Evolutionary conservation across 371 early-diverging fungal genomes (phyloP).

Genomic region (Chytridium lagenaria): DNA sequence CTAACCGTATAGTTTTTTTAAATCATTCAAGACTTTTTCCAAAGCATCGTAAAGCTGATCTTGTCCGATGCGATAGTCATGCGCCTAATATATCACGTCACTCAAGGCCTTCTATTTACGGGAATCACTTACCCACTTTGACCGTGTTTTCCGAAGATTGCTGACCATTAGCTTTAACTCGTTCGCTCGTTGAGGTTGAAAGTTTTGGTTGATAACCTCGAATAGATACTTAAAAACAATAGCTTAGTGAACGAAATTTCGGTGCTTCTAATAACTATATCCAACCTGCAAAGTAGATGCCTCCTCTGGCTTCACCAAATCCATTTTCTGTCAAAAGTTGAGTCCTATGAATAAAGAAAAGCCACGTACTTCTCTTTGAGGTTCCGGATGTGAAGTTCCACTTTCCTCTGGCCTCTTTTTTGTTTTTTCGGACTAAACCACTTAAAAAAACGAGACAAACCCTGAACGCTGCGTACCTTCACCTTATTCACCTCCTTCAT

Average conservation of each 20-base stretch:
- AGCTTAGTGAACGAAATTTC: background rate
- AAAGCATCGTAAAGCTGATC: constrained; percentile 89
- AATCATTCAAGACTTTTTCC: constrained; percentile 82
- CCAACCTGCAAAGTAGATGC: constrained; percentile 1
- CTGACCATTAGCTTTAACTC: constrained; percentile 79
- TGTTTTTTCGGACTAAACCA: background rate
- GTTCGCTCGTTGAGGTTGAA: constrained; percentile 40
- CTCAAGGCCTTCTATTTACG: background rate
- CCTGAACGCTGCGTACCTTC: background rate
- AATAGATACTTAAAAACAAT: constrained; percentile 74
- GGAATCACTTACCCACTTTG: constrained; percentile 76
- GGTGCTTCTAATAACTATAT: background rate
- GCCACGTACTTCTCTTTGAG: background rate
- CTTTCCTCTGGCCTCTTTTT: background rate
- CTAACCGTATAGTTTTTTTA: constrained; percentile 77
- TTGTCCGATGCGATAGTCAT: constrained; percentile 87
- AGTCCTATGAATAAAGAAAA: background rate
- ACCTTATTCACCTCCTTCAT: background rate
- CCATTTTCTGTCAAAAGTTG: constrained; percentile 6
- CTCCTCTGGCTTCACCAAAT: constrained; percentile 1
- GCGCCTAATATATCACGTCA: constrained; percentile 59
- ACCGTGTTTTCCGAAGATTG: constrained; percentile 83
- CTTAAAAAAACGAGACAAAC: background rate
- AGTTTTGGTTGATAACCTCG: constrained; percentile 74
- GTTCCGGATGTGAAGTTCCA: background rate